Percentiles rank a stretch among this genome's conserved stretches.
Evolutionary conservation across 495 filamentous ascomycete species (phyloP).

Genomic region (Aspergillus taichungensis): DNA sequence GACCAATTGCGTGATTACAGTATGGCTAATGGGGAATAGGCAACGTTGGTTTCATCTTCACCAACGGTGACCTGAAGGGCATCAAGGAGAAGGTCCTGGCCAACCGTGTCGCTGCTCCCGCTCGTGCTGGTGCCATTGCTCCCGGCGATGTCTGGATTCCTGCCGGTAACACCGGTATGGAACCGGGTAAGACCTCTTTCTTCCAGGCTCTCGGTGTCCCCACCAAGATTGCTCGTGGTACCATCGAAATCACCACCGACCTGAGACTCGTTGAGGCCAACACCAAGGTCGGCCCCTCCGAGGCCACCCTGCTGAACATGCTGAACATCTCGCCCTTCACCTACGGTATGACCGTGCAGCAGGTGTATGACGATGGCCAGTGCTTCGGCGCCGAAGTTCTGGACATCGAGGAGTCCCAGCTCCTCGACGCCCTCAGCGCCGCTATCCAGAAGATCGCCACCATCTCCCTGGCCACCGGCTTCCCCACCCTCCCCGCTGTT

Average conservation of each 20-base stretch:
- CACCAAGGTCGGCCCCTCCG: constrained; percentile 92
- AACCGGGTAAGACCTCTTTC: constrained; percentile 99
- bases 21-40: constrained; percentile 28
- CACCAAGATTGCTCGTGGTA: constrained; percentile 99
- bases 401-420: constrained; percentile 87
- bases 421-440: constrained; percentile 71
- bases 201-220: constrained; percentile 99
- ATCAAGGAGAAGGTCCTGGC: constrained; percentile 87
- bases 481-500: constrained; percentile 93
- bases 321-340: constrained; percentile 99
- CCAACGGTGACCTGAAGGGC: constrained; percentile 86
- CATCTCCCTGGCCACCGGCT: constrained; percentile 84
- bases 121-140: constrained; percentile 91
- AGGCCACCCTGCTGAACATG: constrained; percentile 98
- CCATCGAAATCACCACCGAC: constrained; percentile 98
- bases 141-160: constrained; percentile 86
- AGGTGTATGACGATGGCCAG: constrained; percentile 96
- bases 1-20: not conserved
- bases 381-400: constrained; percentile 74
- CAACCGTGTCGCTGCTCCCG: constrained; percentile 96
- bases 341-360: constrained; percentile 91
- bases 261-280: constrained; percentile 94
- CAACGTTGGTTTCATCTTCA: constrained; percentile 99
- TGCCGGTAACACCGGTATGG: constrained; percentile 99
- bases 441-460: constrained; percentile 82